These are phyloP conservation scores for Xylariales sp. DNA, from an alignment of 2,329 filamentous ascomycete genomes.

Conservation along the genomic window DNA sequence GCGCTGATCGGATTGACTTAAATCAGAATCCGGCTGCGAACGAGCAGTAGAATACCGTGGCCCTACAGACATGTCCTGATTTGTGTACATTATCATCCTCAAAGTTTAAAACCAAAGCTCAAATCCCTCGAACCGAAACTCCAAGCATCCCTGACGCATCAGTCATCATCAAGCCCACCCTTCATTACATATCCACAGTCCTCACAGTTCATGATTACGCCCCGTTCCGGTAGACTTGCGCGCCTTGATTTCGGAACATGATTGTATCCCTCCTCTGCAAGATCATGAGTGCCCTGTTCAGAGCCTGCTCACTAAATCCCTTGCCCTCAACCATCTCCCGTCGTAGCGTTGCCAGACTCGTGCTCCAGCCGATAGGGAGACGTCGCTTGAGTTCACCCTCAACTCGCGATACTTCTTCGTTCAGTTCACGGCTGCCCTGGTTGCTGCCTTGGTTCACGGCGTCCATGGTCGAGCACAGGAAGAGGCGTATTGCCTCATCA, in stretches of 20 bases:
- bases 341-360: slow-evolving; percentile 77
- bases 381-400: slow-evolving; percentile 85
- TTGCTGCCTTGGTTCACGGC: slow-evolving; percentile 87
- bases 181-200: background rate
- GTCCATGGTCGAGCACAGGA: slow-evolving; percentile 96
- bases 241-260: slow-evolving; percentile 71
- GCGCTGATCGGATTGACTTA: no score
- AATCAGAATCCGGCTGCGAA: no score
- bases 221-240: slow-evolving; percentile 69
- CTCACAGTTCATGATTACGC: slow-evolving; percentile 51
- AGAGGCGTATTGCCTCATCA: slow-evolving; percentile 93
- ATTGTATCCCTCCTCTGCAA: slow-evolving; percentile 84
- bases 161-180: background rate
- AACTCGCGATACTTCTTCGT: slow-evolving; percentile 81
- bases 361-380: slow-evolving; percentile 92
- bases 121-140: slow-evolving; percentile 5
- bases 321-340: slow-evolving; percentile 90
- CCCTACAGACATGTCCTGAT: no score
- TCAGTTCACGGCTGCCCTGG: slow-evolving; percentile 79
- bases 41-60: no score
- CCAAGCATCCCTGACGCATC: slow-evolving; percentile 8
- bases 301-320: slow-evolving; percentile 80
- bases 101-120: background rate
- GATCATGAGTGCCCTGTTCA: slow-evolving; percentile 80
- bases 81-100: no score